phyloP scores from a whole-genome alignment of 2,329 filamentous ascomycete species.

The Ophiostoma angusticollis region DNA sequence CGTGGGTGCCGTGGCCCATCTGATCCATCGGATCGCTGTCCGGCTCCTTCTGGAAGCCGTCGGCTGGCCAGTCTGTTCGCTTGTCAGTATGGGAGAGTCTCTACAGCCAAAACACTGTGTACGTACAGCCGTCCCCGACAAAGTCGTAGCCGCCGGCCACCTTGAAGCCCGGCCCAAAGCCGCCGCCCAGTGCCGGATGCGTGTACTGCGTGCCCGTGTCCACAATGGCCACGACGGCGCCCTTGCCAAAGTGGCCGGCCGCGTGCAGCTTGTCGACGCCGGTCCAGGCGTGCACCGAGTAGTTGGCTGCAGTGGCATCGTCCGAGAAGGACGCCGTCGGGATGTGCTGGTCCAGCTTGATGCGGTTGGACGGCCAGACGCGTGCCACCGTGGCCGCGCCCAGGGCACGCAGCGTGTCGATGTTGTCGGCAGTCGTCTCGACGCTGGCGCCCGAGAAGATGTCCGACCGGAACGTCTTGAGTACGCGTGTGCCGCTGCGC shows the following conservation, averaged over 20 bases:
- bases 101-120: no score
- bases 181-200: constrained; percentile 14
- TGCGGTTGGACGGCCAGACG: constrained; percentile 16
- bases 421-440: constrained; percentile 12
- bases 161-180: constrained; percentile 12
- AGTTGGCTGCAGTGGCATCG: constrained; percentile 12
- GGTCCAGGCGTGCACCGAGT: constrained; percentile 15
- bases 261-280: constrained; percentile 15
- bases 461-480: constrained; percentile 10
- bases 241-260: constrained; percentile 12
- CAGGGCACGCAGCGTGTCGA: constrained; percentile 13
- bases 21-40: constrained; percentile 17
- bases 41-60: constrained; percentile 7
- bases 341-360: constrained; percentile 12
- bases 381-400: constrained; percentile 8
- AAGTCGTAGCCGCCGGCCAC: constrained; percentile 12
- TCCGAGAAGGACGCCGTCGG: constrained; percentile 11
- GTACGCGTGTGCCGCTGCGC: constrained; percentile 1
- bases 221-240: constrained; percentile 13
- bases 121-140: constrained; percentile 10
- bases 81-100: no score
- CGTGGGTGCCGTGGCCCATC: constrained; percentile 17
- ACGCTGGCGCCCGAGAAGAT: constrained; percentile 16
- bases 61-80: not conserved
- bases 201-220: constrained; percentile 15